Evolutionary conservation across 2,329 filamentous ascomycete species (phyloP), one percentile per base, ranked within the genome.

Genomic region (Aspergillus transmontanensis): DNA sequence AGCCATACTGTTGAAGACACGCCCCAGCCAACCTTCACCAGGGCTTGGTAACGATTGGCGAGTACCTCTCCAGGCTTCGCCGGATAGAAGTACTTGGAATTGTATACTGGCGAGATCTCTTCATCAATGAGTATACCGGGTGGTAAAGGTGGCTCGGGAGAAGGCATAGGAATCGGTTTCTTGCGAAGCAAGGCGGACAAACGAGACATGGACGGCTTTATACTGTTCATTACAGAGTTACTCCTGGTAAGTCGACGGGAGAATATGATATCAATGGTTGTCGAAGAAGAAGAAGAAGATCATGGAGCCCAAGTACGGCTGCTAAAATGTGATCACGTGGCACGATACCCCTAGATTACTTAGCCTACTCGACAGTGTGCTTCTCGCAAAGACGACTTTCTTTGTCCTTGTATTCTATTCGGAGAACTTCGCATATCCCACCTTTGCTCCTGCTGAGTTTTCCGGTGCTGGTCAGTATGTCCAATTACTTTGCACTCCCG

Each of bases 21-120:
- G 3, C 72, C 74, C 71, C 69, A 76, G 46, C 73, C 72, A 62
- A 76, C 62, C 62, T 76, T 75, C 28, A 71, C 64, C 23, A 75
- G 16, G 4, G 57, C 57, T 60, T 75, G 69, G n/a, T 73, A 75
- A n/a, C 65, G 67, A 68, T 72, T 57, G 36, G 58, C 67, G 51
- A 76, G 65, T 43, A 74, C 57, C 58, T 75, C 72, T 62, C 73
- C 72, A 55, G 73, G 72, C 41, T 69, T 73, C 26, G 68, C 72
- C 64, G 71, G 74, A 46, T 75, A 75, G 58, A 73, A 75, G 45
- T 58, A 14, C 63, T 70, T 71, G 58, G 71, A 68, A 61, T 74
- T 46, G 61, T 76, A 75, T 21, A 61, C 60, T 55, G 70, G 74
- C 14, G 58, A 74, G 62, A 68, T 67, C 62, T 76, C 73, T 65